Evolutionary conservation across 2,329 filamentous ascomycete species (phyloP), one percentile per base, ranked within the genome.

Genomic region (Aspergillus glaucus): DNA sequence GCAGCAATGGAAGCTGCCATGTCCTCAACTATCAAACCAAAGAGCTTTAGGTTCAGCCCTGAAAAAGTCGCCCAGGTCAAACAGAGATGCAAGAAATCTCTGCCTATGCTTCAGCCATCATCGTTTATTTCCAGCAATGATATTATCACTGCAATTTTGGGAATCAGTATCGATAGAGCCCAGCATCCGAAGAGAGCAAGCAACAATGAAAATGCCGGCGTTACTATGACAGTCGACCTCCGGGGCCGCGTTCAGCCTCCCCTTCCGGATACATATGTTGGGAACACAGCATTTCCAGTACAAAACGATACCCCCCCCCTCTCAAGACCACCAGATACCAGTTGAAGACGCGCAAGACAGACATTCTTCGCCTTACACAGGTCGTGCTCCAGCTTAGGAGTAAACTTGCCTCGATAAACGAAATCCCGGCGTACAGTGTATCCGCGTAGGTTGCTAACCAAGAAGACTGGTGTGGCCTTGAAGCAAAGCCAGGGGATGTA

Each of bases 201-300:
- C 10, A 30, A 21, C 32, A 15, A 39, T 15, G 12, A 39, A 2
- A 17, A 39, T 9, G 26, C 34, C 14, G 19, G 21, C 2, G 40
- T 48, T 2, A 26, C 37, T 6, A 48, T 48, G 43, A 36, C 32
- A 4, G 41, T 44, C 12, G 42, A 50, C 14, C 36, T 50, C 7
- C 49, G 49, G 6, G 34, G 21, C 21, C 45, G 42, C 9, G 37
- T 48, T 22, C 43, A 30, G 9, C 43, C 45, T 15, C 43, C 42
- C 7, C 45, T 42, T n/a, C 45, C 45, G 14, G 24, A 50, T n/a
- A 48, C 36, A 6, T 50, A 48, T 36, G 40, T 48, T 6, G 45
- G 45, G 15, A 47, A 43, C 22, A 28, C 10, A 12, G 36, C 26
- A 6, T 39, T 39, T 22, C 42, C 21, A 32, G 24, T 37, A 14